A percentile compares a stretch with the other conserved stretches of the same genome.
Conservation (phyloP, 1,139 yeast species). For the Kluyveromyces sp. region DNA sequence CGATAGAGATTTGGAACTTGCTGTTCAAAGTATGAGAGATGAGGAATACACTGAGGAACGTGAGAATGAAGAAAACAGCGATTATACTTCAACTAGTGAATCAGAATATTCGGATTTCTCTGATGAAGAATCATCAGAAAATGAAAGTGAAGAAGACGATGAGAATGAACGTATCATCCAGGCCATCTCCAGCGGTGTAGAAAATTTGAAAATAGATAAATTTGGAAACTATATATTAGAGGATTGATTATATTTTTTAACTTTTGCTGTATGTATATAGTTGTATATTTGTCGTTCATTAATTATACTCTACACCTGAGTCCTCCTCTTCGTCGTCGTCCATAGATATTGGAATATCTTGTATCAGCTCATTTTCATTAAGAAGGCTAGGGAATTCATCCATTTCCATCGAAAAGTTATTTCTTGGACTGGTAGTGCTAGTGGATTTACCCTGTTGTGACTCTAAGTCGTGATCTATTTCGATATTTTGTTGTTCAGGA, state of each 20-base stretch:
- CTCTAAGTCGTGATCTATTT: background rate
- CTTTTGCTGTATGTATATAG: background rate
- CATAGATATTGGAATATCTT: conserved; percentile 20
- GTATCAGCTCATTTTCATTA: background rate
- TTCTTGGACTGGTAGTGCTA: background rate
- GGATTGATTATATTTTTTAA: conserved; percentile 11
- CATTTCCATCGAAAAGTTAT: background rate
- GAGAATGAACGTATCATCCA: conserved; percentile 69
- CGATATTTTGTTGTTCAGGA: conserved; percentile 10
- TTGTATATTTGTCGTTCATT: background rate
- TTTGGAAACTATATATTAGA: conserved; percentile 73
- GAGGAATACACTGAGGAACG: conserved; percentile 34
- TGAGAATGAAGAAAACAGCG: conserved; percentile 18
- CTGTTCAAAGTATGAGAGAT: conserved; percentile 57
- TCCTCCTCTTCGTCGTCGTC: conserved; percentile 28
- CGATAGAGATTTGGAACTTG: conserved; percentile 65
- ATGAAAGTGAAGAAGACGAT: conserved; percentile 37
- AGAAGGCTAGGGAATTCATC: conserved; percentile 5
- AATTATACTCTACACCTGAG: conserved; percentile 35
- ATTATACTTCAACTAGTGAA: conserved; percentile 27
- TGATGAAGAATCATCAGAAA: conserved; percentile 30
- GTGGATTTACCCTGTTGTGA: conserved; percentile 9
- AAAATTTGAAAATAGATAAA: conserved; percentile 65
- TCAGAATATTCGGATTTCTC: conserved; percentile 31
- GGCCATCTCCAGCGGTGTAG: conserved; percentile 55